Evolutionary conservation across 495 filamentous ascomycete genomes (phyloP).

Genomic region (Talaromyces ruber): DNA sequence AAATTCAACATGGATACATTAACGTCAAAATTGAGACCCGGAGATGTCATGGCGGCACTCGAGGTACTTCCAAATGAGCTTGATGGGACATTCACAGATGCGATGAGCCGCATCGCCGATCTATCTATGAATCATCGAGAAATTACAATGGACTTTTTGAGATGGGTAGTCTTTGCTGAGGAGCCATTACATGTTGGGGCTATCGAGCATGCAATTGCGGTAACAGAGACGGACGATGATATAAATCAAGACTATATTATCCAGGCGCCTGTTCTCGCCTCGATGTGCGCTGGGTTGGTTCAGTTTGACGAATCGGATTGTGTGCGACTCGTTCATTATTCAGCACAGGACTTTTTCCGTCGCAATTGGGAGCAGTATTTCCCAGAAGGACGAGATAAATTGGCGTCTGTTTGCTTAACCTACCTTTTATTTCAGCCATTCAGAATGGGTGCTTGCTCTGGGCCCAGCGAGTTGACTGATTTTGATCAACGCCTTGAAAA

Average conservation of each 20-base stretch:
- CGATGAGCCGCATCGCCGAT: neutral
- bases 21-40: neutral
- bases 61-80: neutral
- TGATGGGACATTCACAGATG: neutral
- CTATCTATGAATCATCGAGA: neutral
- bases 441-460: neutral
- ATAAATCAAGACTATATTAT: neutral
- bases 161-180: neutral
- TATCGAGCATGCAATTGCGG: neutral
- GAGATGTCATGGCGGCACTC: neutral
- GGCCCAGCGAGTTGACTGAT: conserved; percentile 13
- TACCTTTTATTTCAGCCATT: conserved; percentile 12
- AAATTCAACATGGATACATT: neutral
- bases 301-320: conserved; percentile 22
- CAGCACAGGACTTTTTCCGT: conserved; percentile 25
- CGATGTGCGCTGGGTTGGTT: conserved; percentile 31
- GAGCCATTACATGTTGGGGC: neutral
- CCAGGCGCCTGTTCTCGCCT: conserved; percentile 20
- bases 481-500: conserved; percentile 12
- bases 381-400: conserved; percentile 15
- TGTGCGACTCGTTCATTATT: conserved; percentile 21
- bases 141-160: neutral
- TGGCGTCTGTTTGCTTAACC: conserved; percentile 18
- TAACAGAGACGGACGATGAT: neutral
- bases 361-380: conserved; percentile 15